Percentiles rank a stretch among this genome's conserved stretches.
Evolutionary conservation across 2,329 filamentous ascomycete genomes (phyloP).

Genomic region (Penicillium sp.): DNA sequence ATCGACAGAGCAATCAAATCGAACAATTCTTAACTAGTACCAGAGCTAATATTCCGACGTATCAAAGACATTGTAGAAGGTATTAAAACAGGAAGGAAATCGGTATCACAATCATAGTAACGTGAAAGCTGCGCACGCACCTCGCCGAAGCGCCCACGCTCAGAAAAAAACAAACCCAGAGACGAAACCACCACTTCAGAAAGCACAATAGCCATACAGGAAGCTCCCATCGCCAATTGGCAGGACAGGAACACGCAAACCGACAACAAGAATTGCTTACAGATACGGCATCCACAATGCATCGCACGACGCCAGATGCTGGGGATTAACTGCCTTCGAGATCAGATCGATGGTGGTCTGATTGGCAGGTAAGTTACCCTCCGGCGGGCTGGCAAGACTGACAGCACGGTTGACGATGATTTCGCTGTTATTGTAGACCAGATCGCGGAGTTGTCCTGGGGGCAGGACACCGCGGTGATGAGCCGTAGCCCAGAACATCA

Average conservation of each 20-base stretch:
- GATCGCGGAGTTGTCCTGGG: constrained; percentile 70
- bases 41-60: constrained; percentile 9
- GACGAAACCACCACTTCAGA: constrained; percentile 10
- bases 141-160: constrained; percentile 26
- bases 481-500: constrained; percentile 93
- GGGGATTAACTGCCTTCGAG: constrained; percentile 86
- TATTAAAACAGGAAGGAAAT: constrained; percentile 13
- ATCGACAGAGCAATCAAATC: too few species aligned
- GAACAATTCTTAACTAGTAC: background rate
- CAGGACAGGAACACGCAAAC: constrained; percentile 17
- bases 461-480: constrained; percentile 64
- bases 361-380: constrained; percentile 81
- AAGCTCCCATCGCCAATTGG: constrained; percentile 1
- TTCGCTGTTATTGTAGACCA: constrained; percentile 82
- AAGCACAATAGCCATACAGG: constrained; percentile 11
- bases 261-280: constrained; percentile 39
- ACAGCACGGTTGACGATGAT: constrained; percentile 87
- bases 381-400: constrained; percentile 73
- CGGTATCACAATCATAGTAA: constrained; percentile 22
- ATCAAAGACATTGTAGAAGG: constrained; percentile 15
- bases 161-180: constrained; percentile 18
- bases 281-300: constrained; percentile 97
- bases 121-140: constrained; percentile 10
- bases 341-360: constrained; percentile 96
- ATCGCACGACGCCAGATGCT: constrained; percentile 83